These are phyloP conservation scores for Phytophthora agathidicida DNA, from an alignment of 352 stramenopile species.

Conservation along the genomic window DNA sequence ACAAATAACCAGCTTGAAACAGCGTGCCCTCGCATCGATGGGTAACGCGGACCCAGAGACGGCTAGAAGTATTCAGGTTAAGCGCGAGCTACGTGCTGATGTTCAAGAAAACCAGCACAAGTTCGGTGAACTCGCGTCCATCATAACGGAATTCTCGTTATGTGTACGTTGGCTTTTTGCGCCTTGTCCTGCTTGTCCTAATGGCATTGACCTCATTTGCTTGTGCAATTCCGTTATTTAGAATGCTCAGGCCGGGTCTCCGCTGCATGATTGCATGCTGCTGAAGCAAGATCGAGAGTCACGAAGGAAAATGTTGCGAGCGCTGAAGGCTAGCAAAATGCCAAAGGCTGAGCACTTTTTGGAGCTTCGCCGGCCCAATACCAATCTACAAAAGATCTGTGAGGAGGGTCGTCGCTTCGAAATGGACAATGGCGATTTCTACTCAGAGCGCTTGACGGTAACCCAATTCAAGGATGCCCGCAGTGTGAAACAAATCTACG, in stretches of 20 bases:
- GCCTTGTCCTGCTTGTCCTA: no score
- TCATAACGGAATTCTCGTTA: slow-evolving; percentile 39
- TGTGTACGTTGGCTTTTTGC: no score
- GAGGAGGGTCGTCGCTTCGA: slow-evolving; percentile 49
- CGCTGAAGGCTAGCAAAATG: slow-evolving; percentile 36
- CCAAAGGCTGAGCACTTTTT: slow-evolving; percentile 31
- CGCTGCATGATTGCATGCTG: slow-evolving; percentile 19
- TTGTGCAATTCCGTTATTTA: neutral
- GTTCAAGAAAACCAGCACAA: slow-evolving; percentile 35
- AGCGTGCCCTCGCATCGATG: slow-evolving; percentile 21
- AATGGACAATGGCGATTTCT: slow-evolving; percentile 47
- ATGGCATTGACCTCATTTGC: neutral
- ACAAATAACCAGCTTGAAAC: slow-evolving; percentile 35
- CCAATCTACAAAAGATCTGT: slow-evolving; percentile 29
- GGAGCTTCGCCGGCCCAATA: slow-evolving; percentile 12
- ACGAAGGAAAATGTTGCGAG: slow-evolving; percentile 10
- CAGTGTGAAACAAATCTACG: slow-evolving; percentile 53
- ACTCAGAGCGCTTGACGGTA: slow-evolving; percentile 49
- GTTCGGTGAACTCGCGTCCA: slow-evolving; percentile 32
- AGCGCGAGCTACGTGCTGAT: slow-evolving; percentile 24
- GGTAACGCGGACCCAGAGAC: slow-evolving; percentile 15
- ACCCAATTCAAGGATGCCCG: slow-evolving; percentile 47
- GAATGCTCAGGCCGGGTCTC: slow-evolving; percentile 23
- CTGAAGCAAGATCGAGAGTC: slow-evolving; percentile 21
- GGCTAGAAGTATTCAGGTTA: slow-evolving; percentile 14